A percentile compares a stretch with the other conserved stretches of the same genome.
These are phyloP conservation scores for Monilinia fructigena DNA, from an alignment of 2,329 filamentous ascomycete genomes.

Conservation along the genomic window DNA sequence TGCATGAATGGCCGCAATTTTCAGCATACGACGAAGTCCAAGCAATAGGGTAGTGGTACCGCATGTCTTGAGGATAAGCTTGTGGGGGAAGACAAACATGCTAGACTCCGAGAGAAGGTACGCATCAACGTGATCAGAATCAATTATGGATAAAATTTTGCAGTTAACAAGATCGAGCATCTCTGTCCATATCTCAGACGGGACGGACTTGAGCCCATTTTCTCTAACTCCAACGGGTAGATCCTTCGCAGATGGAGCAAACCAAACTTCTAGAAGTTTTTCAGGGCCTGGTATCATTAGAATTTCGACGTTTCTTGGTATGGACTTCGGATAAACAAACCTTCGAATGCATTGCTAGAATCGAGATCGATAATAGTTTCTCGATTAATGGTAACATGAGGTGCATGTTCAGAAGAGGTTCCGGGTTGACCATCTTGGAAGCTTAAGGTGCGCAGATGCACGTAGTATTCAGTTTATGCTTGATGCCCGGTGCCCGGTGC, in stretches of 20 bases:
- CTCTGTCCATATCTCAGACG: conserved; percentile 82
- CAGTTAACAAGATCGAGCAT: conserved; percentile 99
- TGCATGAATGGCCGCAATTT: conserved; percentile 82
- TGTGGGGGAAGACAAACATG: conserved; percentile 99
- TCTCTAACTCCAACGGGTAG: conserved; percentile 69
- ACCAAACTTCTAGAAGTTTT: conserved; percentile 98
- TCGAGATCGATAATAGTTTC: conserved; percentile 90
- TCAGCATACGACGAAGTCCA: conserved; percentile 84
- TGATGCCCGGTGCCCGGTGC: conserved; percentile 8
- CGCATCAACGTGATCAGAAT: conserved; percentile 91
- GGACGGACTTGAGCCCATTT: conserved; percentile 81
- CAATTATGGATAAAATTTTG: conserved; percentile 92
- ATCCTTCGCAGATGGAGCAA: conserved; percentile 73
- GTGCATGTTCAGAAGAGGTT: conserved; percentile 78
- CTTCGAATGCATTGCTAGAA: conserved; percentile 95
- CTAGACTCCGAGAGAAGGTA: conserved; percentile 97
- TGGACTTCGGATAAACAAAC: conserved; percentile 46
- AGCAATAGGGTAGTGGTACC: conserved; percentile 92
- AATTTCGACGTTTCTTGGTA: conserved; percentile 21
- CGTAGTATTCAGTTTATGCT: conserved; percentile 11
- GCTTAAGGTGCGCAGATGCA: conserved; percentile 31
- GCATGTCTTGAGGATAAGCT: conserved; percentile 97
- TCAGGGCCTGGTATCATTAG: conserved; percentile 66
- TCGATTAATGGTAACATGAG: conserved; percentile 94
- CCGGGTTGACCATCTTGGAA: conserved; percentile 79